These are phyloP conservation scores for Magnolia sinica DNA, from an alignment of 164 flowering plant species.

Conservation along the genomic window DNA sequence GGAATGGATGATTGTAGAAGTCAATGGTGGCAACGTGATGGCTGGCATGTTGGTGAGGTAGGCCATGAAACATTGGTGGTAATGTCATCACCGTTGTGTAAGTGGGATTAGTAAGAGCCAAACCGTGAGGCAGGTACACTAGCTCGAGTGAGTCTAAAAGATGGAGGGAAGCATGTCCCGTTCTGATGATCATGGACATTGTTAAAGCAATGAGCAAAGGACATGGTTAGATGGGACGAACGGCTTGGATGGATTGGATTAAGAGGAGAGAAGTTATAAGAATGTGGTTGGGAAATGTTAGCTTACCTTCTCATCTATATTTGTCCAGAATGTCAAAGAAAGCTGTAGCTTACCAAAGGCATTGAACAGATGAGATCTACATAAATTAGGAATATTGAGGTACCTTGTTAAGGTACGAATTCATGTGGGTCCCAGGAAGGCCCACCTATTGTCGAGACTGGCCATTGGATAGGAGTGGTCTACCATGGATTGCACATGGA, in stretches of 20 bases:
- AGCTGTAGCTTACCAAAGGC: not conserved
- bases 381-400: not conserved
- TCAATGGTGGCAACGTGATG: slow-evolving; percentile 3
- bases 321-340: not conserved
- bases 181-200: not conserved
- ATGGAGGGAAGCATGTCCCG: not conserved
- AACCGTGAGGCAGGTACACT: not conserved
- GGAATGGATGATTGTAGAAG: not conserved
- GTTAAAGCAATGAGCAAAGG: not conserved
- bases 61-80: not conserved
- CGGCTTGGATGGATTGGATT: not conserved
- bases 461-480: too few species aligned
- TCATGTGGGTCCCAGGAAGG: too few species aligned
- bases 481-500: too few species aligned
- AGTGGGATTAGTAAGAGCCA: not conserved
- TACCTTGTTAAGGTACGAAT: too few species aligned
- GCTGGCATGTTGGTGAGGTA: not conserved
- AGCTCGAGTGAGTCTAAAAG: not conserved
- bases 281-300: not conserved
- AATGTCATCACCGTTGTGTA: not conserved
- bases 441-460: too few species aligned
- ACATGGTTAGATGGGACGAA: not conserved
- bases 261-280: not conserved
- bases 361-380: not conserved
- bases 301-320: not conserved